Evolutionary conservation across 225 moss, liverwort and hornwort genomes (phyloP), one percentile per base, ranked within the genome.

Genomic region (Pleurozium schreberi): DNA sequence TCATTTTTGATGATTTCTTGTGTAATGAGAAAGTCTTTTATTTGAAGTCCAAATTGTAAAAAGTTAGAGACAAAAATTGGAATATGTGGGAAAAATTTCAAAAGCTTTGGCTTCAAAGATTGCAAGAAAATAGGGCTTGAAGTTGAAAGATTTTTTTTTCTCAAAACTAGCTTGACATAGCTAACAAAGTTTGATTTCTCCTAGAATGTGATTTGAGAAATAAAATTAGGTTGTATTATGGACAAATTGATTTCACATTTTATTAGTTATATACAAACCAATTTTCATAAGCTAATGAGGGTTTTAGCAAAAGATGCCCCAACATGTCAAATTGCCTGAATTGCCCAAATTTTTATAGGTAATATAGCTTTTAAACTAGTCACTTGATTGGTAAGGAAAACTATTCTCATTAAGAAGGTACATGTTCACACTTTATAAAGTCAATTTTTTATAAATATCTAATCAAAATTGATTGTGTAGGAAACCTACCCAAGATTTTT

Each of bases 121-220:
- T 68, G 13, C 4, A 23, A 68, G 40, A 40, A 23, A 68, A 12
- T 67, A 38, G 20, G 38, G 3, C 21, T 67, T 67, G 20, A 67
- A 34, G 12, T 68, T 12, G 23, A 13, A 22, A 40, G 3, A 21
- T 2, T 10, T 4, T 68, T n/a, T 68, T n/a, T 40, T 8, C 6
- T n/a, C 12, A 12, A 38, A 67, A 68, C 1, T 22, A 1, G 4
- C 3, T 1, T 7, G 1, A 22, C 2, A n/a, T 12, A 68, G 22
- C 12, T 68, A n/a, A 68, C 2, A 68, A 38, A 19, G 66, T 66
- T 66, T 38, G 38, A 34, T 1, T 30, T 9, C 9, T 34, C 9
- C 15, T 64, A 34, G 15, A 38, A 38, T 20, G 38, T 20, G 20
- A 38, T 38, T 66, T 33, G 34, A 18, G 3, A 38, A 66, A 6